Evolutionary conservation across 305 asterid species (phyloP).

Genomic region (Solanum hybrid): DNA sequence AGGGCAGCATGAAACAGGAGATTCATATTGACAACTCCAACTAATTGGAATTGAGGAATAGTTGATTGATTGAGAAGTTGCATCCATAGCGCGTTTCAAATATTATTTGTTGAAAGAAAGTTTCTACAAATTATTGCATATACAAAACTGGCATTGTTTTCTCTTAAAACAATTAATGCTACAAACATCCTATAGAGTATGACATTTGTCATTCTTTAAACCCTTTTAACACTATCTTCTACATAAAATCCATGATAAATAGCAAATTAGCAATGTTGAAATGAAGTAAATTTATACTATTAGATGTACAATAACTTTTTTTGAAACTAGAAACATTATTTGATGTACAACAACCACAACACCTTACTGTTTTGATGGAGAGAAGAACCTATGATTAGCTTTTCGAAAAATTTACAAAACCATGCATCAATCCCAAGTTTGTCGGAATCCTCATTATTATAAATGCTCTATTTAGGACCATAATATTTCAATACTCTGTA

Average conservation of each 20-base stretch:
- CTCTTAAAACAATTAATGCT: neutral
- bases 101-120: neutral
- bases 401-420: neutral
- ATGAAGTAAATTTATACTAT: neutral
- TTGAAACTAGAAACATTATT: neutral
- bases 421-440: neutral
- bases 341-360: neutral
- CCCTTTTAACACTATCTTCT: neutral
- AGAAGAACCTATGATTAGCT: neutral
- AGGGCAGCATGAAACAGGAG: neutral
- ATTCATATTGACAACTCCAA: neutral
- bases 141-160: neutral
- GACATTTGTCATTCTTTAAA: neutral
- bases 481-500: neutral
- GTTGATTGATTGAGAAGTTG: neutral
- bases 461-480: neutral
- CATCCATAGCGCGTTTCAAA: neutral
- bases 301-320: neutral
- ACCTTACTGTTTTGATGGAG: neutral
- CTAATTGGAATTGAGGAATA: neutral
- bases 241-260: neutral
- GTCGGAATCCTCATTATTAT: neutral
- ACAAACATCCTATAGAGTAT: neutral
- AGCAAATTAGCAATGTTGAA: neutral
- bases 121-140: neutral